phyloP scores from a whole-genome alignment of 2,329 filamentous ascomycete genomes.

The Cucurbitaria berberidis region DNA sequence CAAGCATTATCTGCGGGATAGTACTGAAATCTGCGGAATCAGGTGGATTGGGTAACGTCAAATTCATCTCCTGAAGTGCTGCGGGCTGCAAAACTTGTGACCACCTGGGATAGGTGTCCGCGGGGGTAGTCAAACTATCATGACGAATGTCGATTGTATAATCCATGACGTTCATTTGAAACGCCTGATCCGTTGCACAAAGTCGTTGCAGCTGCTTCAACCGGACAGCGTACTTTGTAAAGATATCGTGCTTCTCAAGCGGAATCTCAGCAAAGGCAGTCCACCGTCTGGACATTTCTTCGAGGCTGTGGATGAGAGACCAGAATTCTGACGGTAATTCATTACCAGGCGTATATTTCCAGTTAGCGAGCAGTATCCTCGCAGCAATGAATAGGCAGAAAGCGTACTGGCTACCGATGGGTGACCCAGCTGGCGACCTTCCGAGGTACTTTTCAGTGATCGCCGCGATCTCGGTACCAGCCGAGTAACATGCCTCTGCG shows the following conservation, averaged over 20 bases:
- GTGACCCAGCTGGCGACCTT: constrained; percentile 16
- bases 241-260: constrained; percentile 2
- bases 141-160: constrained; percentile 18
- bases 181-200: constrained; percentile 7
- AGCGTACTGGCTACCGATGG: constrained; percentile 19
- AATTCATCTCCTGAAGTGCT: background rate
- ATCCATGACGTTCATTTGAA: constrained; percentile 16
- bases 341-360: constrained; percentile 15
- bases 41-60: background rate
- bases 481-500: constrained; percentile 21
- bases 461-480: constrained; percentile 22
- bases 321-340: constrained; percentile 20
- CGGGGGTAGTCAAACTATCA: background rate
- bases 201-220: constrained; percentile 16
- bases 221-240: constrained; percentile 13
- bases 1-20: constrained; percentile 19
- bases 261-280: background rate
- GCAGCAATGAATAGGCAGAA: constrained; percentile 32
- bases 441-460: constrained; percentile 26
- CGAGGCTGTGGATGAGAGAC: constrained; percentile 23
- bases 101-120: background rate
- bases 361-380: constrained; percentile 22
- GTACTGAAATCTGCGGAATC: constrained; percentile 13
- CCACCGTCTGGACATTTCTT: constrained; percentile 25
- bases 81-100: background rate